Evolutionary conservation across 1,284 basidiomycete species (phyloP).

Genomic region (Ustilago trichophora): DNA sequence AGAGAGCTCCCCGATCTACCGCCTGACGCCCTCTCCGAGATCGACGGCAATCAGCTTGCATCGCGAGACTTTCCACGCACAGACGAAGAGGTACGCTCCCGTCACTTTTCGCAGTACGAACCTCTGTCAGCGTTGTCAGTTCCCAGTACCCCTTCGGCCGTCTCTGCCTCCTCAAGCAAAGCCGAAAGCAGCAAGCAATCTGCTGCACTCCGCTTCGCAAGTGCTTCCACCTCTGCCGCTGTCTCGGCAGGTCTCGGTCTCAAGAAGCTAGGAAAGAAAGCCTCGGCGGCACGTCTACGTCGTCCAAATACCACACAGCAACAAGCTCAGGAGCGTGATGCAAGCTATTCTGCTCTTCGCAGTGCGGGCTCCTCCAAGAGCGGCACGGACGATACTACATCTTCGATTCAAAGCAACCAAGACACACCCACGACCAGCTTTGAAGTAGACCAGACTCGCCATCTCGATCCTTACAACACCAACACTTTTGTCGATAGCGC

Average conservation of each 20-base stretch:
- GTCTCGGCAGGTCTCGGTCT: slow-evolving; percentile 43
- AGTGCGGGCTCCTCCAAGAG: background rate
- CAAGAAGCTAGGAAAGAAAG: slow-evolving; percentile 52
- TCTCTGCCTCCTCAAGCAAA: background rate
- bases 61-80: slow-evolving; percentile 3
- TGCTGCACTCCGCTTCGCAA: slow-evolving; percentile 31
- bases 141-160: background rate
- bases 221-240: slow-evolving; percentile 39
- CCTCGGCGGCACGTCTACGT: slow-evolving; percentile 41
- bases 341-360: slow-evolving; percentile 22
- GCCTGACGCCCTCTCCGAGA: slow-evolving; percentile 25
- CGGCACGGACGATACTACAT: background rate
- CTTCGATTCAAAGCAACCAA: background rate
- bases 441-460: slow-evolving; percentile 1
- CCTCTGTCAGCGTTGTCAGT: background rate
- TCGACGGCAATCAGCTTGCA: slow-evolving; percentile 14
- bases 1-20: slow-evolving; percentile 33
- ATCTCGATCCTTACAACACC: background rate
- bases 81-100: slow-evolving; percentile 37
- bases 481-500: slow-evolving; percentile 24
- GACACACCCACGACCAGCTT: background rate
- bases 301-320: slow-evolving; percentile 22
- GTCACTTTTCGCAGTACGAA: slow-evolving; percentile 23
- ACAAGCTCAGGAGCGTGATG: slow-evolving; percentile 20
- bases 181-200: slow-evolving; percentile 12